phyloP scores from a whole-genome alignment of 164 flowering plant genomes.

The Vitis vinifera region DNA sequence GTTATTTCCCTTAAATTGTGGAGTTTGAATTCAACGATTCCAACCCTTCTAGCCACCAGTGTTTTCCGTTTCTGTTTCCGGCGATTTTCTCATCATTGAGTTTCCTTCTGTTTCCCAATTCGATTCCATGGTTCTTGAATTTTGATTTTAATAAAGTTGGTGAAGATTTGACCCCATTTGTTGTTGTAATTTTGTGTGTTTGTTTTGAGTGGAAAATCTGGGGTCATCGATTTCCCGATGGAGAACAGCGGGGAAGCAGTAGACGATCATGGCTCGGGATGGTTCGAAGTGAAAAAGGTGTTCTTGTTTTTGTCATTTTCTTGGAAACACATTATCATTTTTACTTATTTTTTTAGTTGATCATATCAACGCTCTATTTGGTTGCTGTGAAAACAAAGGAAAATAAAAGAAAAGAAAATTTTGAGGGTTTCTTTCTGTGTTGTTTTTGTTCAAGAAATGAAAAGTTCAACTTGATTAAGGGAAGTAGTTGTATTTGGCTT shows the following conservation, averaged over 20 bases:
- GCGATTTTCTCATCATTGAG: no score
- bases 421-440: not conserved
- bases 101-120: no score
- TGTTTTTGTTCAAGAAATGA: not conserved
- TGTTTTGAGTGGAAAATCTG: not conserved
- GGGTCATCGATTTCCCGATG: constrained; percentile 33
- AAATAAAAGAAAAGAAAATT: not conserved
- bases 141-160: no score
- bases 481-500: not conserved
- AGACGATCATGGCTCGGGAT: constrained; percentile 85
- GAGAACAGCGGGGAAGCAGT: constrained; percentile 38
- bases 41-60: no score
- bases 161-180: no score
- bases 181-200: not conserved
- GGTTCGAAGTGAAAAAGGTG: constrained; percentile 90
- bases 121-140: no score
- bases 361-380: not conserved
- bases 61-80: no score
- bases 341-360: not conserved
- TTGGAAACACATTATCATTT: not conserved
- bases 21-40: no score
- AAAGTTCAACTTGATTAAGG: not conserved
- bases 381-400: not conserved
- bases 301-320: constrained; percentile 1
- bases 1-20: no score